Evolutionary conservation across 805 yeast genomes (phyloP), one percentile per base, ranked within the genome.

Genomic region (Candida sithepensis): DNA sequence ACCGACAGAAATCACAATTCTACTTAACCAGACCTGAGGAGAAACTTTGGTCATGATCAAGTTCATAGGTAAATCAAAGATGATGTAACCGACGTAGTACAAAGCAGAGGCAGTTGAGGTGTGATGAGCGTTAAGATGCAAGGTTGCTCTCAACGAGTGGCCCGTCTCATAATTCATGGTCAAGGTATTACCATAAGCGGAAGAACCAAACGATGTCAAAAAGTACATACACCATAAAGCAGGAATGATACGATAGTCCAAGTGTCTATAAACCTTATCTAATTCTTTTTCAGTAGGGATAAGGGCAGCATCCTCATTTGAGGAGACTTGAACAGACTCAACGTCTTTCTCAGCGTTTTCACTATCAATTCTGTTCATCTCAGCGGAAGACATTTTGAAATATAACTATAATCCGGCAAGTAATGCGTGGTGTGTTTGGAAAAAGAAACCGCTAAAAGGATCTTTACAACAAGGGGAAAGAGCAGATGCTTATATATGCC

Each of bases 21-120:
- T 78, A 8, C 88, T 73, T 52, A 88, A 69, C 96, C 96, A 88
- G 1, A 85, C 77, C 57, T 88, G 94, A 2, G 96, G 96, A 21
- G 90, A 82, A 8, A 87, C 75, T 46, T 74, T 72, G n/a, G 95
- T 88, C 95, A 88, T 87, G 43, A 80, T 68, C 56, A 88, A 72
- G 65, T 88, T 88, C 91, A 87, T 87, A 30, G 96, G 96, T 32
- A 88, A 82, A 65, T 88, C 96, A 60, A 88, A 88, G 38, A 88
- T 70, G 54, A 88, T 87, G 63, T 79, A 87, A 4, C 91, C 96
- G 16, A 88, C 96, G 57, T 80, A 87, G 70, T 85, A 84, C 38
- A 88, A 71, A 0, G 96, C 94, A 19, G 86, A 81, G 2, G 96
- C 95, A 1, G 84, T 78, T 2, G 91, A 79, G 0, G 77, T 74